Evolutionary conservation across 1,139 yeast species (phyloP).

Genomic region (Zygoascus sp.): DNA sequence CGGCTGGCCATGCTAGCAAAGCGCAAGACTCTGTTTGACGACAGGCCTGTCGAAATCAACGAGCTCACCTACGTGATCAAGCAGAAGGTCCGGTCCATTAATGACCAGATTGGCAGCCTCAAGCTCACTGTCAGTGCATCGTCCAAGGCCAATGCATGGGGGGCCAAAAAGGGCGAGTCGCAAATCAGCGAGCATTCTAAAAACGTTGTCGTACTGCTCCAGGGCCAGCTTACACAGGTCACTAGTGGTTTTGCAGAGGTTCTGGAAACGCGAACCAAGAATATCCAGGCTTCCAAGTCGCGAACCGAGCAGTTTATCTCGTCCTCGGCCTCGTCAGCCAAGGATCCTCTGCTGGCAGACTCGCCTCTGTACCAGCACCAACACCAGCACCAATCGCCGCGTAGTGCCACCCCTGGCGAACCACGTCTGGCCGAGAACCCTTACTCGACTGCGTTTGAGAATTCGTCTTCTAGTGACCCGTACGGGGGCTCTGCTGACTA

Average conservation of each 20-base stretch:
- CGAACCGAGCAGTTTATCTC: conserved; percentile 82
- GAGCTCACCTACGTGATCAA: conserved; percentile 90
- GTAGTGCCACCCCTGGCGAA: not conserved
- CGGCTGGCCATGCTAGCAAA: conserved; percentile 80
- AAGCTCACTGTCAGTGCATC: conserved; percentile 42
- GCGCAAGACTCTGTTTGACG: conserved; percentile 90
- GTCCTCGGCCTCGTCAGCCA: conserved; percentile 39
- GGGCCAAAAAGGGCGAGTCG: conserved; percentile 43
- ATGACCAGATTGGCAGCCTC: conserved; percentile 65
- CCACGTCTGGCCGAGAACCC: conserved; percentile 33
- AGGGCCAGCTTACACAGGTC: conserved; percentile 84
- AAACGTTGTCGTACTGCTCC: conserved; percentile 80
- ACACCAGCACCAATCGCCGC: conserved; percentile 12
- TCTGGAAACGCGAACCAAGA: conserved; percentile 76
- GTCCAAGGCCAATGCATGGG: conserved; percentile 29
- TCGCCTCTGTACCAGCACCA: conserved; percentile 13
- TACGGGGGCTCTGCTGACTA: conserved; percentile 18
- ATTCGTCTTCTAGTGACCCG: conserved; percentile 12
- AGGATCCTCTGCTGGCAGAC: conserved; percentile 24
- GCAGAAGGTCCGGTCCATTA: conserved; percentile 85
- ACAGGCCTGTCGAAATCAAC: conserved; percentile 88
- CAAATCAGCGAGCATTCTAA: conserved; percentile 71
- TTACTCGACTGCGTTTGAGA: conserved; percentile 23
- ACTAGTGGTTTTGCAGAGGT: conserved; percentile 90
- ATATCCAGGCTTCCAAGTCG: conserved; percentile 74